Percentiles rank a stretch among this genome's conserved stretches.
Conservation (phyloP, 192 early-diverging fungal genomes). For the Entrophospora sp. region DNA sequence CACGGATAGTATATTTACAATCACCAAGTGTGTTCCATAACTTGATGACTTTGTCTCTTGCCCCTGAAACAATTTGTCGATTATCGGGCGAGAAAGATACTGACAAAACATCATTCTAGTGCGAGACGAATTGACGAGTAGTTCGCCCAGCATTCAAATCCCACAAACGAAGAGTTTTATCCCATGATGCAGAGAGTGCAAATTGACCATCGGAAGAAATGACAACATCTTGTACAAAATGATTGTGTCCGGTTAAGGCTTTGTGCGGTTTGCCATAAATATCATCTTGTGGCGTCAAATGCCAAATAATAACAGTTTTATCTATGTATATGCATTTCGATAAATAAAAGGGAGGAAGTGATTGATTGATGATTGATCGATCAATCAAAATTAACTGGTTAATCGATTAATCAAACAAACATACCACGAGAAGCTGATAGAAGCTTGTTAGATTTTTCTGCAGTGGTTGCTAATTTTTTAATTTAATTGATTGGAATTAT, state of each 20-base stretch:
- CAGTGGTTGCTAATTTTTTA: slow-evolving; percentile 64
- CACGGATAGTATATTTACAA: slow-evolving; percentile 98
- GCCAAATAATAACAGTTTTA: slow-evolving; percentile 99
- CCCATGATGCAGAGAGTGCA: slow-evolving; percentile 97
- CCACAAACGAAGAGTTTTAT: slow-evolving; percentile 99
- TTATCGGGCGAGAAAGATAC: slow-evolving; percentile 99
- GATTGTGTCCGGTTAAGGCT: slow-evolving; percentile 95
- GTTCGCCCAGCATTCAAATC: slow-evolving; percentile 92
- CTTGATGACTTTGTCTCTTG: slow-evolving; percentile 99
- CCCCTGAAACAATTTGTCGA: slow-evolving; percentile 98
- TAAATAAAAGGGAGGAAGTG: neutral
- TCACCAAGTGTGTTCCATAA: slow-evolving; percentile 99
- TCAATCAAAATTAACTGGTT: neutral
- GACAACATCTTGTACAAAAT: slow-evolving; percentile 97
- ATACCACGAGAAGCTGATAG: slow-evolving; percentile 93
- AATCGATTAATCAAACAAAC: too few species aligned
- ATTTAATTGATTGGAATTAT: neutral
- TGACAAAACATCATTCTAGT: slow-evolving; percentile 96
- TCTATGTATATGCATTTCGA: slow-evolving; percentile 38
- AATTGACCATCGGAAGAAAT: slow-evolving; percentile 99
- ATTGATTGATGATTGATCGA: neutral
- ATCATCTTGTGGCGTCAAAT: slow-evolving; percentile 85
- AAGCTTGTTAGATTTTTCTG: slow-evolving; percentile 93
- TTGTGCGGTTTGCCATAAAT: slow-evolving; percentile 88
- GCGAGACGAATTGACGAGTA: slow-evolving; percentile 94